Evolutionary conservation across 805 yeast species (phyloP).

Genomic region (Yarrowia osloensis): DNA sequence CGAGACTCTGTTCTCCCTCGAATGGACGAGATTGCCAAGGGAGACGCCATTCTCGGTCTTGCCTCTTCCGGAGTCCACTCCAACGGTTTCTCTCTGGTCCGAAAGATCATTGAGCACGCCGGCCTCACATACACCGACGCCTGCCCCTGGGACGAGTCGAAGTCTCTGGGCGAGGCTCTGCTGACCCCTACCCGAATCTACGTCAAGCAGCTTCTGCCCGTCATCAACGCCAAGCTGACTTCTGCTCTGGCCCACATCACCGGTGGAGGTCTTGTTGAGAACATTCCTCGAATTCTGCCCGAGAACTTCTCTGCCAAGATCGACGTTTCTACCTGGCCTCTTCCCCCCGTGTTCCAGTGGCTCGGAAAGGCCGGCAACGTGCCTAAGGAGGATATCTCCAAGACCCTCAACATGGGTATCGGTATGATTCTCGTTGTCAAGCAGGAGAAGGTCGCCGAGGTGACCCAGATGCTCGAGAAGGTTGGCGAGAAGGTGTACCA

Average conservation of each 20-base stretch:
- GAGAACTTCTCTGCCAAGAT: constrained; percentile 72
- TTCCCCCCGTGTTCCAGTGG: constrained; percentile 92
- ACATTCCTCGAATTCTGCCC: constrained; percentile 94
- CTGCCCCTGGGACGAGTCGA: constrained; percentile 81
- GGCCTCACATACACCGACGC: constrained; percentile 68
- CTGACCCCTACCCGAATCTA: constrained; percentile 91
- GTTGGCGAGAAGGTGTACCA: constrained; percentile 75
- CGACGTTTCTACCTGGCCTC: constrained; percentile 77
- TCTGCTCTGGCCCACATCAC: constrained; percentile 96
- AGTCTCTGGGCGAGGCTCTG: constrained; percentile 81
- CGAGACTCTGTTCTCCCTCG: constrained; percentile 75
- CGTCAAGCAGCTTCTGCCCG: constrained; percentile 83
- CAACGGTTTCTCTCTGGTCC: constrained; percentile 91
- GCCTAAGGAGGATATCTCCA: constrained; percentile 78
- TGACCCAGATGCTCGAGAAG: constrained; percentile 53
- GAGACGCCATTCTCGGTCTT: constrained; percentile 83
- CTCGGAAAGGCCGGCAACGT: constrained; percentile 89
- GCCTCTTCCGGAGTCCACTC: constrained; percentile 94
- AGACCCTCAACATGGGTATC: constrained; percentile 93
- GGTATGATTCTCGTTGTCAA: constrained; percentile 93
- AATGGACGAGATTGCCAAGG: constrained; percentile 63
- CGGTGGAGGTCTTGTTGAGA: constrained; percentile 97
- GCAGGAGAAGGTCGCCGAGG: constrained; percentile 61
- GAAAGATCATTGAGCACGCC: constrained; percentile 81
- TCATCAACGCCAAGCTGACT: constrained; percentile 64